Percentiles rank a stretch among this genome's conserved stretches.
Conservation (phyloP, 805 yeast genomes). For the Lipomyces spencermartinsiae region DNA sequence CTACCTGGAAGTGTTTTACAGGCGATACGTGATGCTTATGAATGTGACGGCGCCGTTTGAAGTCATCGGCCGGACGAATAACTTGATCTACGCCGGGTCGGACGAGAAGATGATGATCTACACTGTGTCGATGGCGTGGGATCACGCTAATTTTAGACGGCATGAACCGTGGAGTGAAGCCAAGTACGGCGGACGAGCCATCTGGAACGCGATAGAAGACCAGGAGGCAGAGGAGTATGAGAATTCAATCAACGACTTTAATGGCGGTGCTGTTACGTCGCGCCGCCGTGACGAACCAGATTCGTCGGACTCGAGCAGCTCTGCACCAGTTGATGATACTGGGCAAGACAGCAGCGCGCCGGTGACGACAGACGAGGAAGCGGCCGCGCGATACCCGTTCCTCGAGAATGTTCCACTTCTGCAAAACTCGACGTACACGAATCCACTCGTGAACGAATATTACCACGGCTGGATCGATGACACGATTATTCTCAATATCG, state of each 20-base stretch:
- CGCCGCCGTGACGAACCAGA: background rate
- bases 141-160: slow-evolving; percentile 11
- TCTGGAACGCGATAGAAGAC: slow-evolving; percentile 26
- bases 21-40: slow-evolving; percentile 31
- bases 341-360: background rate
- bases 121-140: slow-evolving; percentile 34
- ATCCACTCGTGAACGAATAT: slow-evolving; percentile 24
- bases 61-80: slow-evolving; percentile 32
- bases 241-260: background rate
- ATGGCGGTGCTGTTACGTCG: background rate
- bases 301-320: background rate
- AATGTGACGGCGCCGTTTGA: slow-evolving; percentile 36
- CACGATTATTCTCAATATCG: slow-evolving; percentile 27
- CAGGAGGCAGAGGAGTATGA: slow-evolving; percentile 17
- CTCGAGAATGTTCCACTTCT: background rate
- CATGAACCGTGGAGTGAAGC: slow-evolving; percentile 27
- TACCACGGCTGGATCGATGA: slow-evolving; percentile 37
- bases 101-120: slow-evolving; percentile 25
- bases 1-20: slow-evolving; percentile 21
- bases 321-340: background rate
- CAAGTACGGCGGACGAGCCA: slow-evolving; percentile 25
- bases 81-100: slow-evolving; percentile 29
- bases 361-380: background rate
- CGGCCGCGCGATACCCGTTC: background rate
- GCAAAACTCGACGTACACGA: slow-evolving; percentile 3